Base-by-base conservation (phyloP, 371 early-diverging fungal genomes). In the Blakeslea trispora region DNA sequence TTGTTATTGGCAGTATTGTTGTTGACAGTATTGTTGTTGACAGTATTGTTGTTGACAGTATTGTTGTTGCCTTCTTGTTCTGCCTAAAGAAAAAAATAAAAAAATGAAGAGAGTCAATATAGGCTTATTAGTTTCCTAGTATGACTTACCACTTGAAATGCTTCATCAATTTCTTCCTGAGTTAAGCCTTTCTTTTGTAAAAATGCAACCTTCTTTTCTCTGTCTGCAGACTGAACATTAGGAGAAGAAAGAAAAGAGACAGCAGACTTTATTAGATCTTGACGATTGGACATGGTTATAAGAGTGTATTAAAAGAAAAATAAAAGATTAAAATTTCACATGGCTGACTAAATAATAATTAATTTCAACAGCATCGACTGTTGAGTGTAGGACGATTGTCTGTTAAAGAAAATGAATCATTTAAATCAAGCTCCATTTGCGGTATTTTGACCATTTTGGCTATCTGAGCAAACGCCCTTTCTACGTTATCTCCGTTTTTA, bases 401-500 rank as follows among this genome's bases (percentile, higher is more conserved):
- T 15, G 66, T 61, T 18, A 66, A 42, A 9, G 58, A 57, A 45
- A 66, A 48, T 1, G 62, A 59, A 28, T 61, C 62, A 34, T 50
- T 84, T 74, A 81, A 72, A 47, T 81, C 82, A 18, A 81, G 40
- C 60, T 81, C 79, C 71, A 81, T 60, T 40, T 77, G 82, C 21
- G 82, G 82, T 44, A 81, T 68, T 66, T 75, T 75, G 23, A 81
- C 77, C 51, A 77, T 89, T 60, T 80, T 86, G 22, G 93, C 94
- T 60, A 94, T 91, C 18, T 91, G 85, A 37, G 84, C 75, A 77
- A 96, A 96, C 8, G 95, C 95, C 50, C 84, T 81, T 50, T 96
- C 97, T 5, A 96, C 94, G 68, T 93, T 92, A 69, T 89, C 91
- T 24, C 90, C 93, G 63, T 92, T 92, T 71, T 94, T 96, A n/a